Conservation (phyloP, 768 basidiomycete genomes). For the Suillus weaverae region DNA sequence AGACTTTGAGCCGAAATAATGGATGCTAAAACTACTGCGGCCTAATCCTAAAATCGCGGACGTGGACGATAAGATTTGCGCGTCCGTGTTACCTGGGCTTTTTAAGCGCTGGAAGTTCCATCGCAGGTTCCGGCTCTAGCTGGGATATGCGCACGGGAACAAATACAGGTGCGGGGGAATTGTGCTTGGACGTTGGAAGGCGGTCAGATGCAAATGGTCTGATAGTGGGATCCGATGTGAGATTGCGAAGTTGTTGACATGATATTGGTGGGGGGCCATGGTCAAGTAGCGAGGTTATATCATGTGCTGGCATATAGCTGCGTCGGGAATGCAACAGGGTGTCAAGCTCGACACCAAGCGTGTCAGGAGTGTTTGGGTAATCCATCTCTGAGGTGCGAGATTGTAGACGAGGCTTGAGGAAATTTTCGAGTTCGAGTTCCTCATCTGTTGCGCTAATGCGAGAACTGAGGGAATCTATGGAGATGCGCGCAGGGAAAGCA, state of each 20-base stretch:
- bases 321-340: neutral
- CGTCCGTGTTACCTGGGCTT: neutral
- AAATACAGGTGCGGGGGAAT: conserved; percentile 18
- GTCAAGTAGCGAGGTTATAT: neutral
- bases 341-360: neutral
- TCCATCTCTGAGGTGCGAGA: neutral
- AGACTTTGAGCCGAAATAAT: neutral
- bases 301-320: conserved; percentile 1
- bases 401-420: conserved; percentile 7
- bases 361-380: neutral
- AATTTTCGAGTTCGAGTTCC: conserved; percentile 28
- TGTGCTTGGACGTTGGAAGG: conserved; percentile 7
- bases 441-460: conserved; percentile 25
- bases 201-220: neutral
- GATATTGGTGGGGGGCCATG: neutral
- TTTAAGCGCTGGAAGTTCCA: conserved; percentile 26
- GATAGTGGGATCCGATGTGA: neutral
- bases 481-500: conserved; percentile 28
- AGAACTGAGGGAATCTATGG: conserved; percentile 31
- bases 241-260: conserved; percentile 4
- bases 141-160: conserved; percentile 32
- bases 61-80: neutral
- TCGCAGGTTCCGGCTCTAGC: conserved; percentile 33
- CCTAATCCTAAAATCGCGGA: neutral
- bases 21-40: neutral